phyloP scores from a whole-genome alignment of 345 rosid species.

The Chamaenerion angustifolium region DNA sequence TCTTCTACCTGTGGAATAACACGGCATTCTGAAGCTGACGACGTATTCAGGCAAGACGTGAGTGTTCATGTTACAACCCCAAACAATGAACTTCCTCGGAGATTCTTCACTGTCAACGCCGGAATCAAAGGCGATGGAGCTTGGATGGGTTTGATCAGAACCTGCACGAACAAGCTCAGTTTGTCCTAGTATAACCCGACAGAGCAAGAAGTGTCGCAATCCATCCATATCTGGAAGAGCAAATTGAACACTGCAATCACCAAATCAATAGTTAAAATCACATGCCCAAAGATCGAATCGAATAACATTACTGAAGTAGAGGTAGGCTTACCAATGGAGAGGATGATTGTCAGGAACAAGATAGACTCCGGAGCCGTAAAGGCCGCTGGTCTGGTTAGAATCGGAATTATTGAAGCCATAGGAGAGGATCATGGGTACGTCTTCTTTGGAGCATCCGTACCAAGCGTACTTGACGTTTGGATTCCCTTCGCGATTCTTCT shows the following conservation, averaged over 20 bases:
- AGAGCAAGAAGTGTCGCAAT: constrained; percentile 21
- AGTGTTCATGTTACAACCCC: constrained; percentile 26
- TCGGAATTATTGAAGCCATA: constrained; percentile 27
- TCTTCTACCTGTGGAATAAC: too few relatives aligned
- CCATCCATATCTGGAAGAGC: neutral
- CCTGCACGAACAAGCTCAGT: constrained; percentile 26
- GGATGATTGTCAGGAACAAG: constrained; percentile 2
- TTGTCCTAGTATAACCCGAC: constrained; percentile 36
- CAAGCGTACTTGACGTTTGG: constrained; percentile 26
- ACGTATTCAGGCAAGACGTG: constrained; percentile 35
- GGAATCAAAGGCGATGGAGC: constrained; percentile 19
- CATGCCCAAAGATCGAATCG: neutral
- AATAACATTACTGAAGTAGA: constrained; percentile 10
- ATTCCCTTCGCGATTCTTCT: constrained; percentile 14
- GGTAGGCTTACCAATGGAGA: constrained; percentile 24
- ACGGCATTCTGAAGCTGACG: constrained; percentile 23
- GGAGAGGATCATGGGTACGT: constrained; percentile 15
- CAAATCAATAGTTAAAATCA: neutral
- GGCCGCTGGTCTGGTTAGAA: constrained; percentile 8
- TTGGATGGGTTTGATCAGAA: constrained; percentile 26
- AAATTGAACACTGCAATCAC: neutral
- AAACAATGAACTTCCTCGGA: constrained; percentile 28
- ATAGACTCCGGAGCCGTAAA: constrained; percentile 25
- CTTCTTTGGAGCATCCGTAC: constrained; percentile 23
- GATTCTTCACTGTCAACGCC: constrained; percentile 29